These are phyloP conservation scores for Wickerhamomyces pijperi DNA, from an alignment of 805 yeast genomes.

Conservation along the genomic window DNA sequence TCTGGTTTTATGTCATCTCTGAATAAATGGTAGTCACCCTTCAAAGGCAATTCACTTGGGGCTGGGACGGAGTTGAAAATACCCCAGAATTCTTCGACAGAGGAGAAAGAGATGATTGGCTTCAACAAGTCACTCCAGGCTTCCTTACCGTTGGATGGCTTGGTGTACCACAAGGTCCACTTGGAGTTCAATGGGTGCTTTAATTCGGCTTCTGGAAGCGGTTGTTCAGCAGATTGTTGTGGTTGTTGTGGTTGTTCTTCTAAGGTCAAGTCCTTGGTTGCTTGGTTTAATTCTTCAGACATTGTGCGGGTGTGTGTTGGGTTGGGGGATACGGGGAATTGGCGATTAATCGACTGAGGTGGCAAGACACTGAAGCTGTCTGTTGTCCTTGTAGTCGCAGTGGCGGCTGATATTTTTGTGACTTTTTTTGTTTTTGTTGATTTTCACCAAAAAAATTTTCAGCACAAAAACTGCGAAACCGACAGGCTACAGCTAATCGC, in stretches of 20 bases:
- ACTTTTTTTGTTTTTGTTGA: too few relatives aligned
- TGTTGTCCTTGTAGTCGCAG: too few relatives aligned
- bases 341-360: too few relatives aligned
- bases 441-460: too few relatives aligned
- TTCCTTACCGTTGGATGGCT: slow-evolving; percentile 69
- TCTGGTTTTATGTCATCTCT: slow-evolving; percentile 92
- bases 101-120: slow-evolving; percentile 81
- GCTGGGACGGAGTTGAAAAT: slow-evolving; percentile 87
- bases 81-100: slow-evolving; percentile 99
- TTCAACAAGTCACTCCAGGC: slow-evolving; percentile 88
- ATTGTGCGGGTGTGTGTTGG: slow-evolving; percentile 4
- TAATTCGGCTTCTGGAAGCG: slow-evolving; percentile 17
- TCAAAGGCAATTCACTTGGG: slow-evolving; percentile 81
- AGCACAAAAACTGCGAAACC: too few relatives aligned
- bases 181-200: slow-evolving; percentile 78
- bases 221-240: slow-evolving; percentile 10
- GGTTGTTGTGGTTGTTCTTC: slow-evolving; percentile 5
- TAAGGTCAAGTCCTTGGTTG: slow-evolving; percentile 16
- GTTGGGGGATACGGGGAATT: too few relatives aligned
- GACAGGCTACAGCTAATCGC: too few relatives aligned
- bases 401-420: too few relatives aligned
- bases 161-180: slow-evolving; percentile 98
- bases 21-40: slow-evolving; percentile 91
- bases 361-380: too few relatives aligned
- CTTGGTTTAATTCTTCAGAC: slow-evolving; percentile 19